These are phyloP conservation scores for Geranomyces variabilis DNA, from an alignment of 192 early-diverging fungal genomes.

Conservation along the genomic window DNA sequence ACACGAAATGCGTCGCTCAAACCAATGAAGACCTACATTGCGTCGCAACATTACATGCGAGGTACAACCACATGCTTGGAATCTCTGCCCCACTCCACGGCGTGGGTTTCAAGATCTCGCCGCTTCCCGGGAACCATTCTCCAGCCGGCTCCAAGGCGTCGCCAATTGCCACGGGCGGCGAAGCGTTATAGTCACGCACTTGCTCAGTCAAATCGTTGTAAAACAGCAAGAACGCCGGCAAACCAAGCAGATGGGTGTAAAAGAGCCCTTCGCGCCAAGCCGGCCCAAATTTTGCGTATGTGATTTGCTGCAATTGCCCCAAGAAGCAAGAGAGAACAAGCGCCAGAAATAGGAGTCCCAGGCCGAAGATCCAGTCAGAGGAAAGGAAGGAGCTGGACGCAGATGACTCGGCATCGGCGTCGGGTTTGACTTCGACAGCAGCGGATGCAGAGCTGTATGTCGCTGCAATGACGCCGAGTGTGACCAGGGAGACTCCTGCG, in stretches of 20 bases:
- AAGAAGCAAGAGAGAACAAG: conserved; percentile 78
- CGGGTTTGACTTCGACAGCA: background rate
- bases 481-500: conserved; percentile 73
- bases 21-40: conserved; percentile 66
- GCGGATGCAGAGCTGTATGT: conserved; percentile 50
- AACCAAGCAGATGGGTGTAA: conserved; percentile 78
- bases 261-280: conserved; percentile 90
- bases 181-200: conserved; percentile 58
- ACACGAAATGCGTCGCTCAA: too few species aligned
- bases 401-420: background rate
- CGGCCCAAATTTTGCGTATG: conserved; percentile 75
- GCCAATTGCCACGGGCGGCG: conserved; percentile 44
- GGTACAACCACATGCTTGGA: conserved; percentile 73
- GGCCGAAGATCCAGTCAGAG: conserved; percentile 66
- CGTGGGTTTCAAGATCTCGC: conserved; percentile 26
- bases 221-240: conserved; percentile 81
- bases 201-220: conserved; percentile 67
- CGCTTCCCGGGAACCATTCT: background rate
- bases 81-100: conserved; percentile 46
- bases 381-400: background rate
- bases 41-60: conserved; percentile 72
- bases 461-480: conserved; percentile 73
- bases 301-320: conserved; percentile 81
- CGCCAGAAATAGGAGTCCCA: conserved; percentile 68
- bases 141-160: conserved; percentile 20